Evolutionary conservation across 2,329 filamentous ascomycete genomes (phyloP).

Genomic region (Mycosphaerella arachidis): DNA sequence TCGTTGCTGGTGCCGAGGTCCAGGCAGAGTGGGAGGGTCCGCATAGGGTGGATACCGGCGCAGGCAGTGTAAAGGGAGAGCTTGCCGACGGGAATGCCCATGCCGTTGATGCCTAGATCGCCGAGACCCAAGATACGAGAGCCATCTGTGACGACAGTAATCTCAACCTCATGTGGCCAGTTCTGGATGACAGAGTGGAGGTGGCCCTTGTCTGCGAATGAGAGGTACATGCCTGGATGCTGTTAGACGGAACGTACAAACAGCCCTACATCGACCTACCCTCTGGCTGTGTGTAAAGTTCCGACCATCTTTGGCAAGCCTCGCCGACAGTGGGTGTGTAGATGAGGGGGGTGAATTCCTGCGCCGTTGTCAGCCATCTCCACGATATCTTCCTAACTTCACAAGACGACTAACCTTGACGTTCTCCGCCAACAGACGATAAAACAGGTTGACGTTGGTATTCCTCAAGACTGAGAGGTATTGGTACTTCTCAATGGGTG

Average conservation of each 20-base stretch:
- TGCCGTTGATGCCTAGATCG: slow-evolving; percentile 93
- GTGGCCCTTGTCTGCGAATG: slow-evolving; percentile 87
- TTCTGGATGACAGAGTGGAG: slow-evolving; percentile 84
- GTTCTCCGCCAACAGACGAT: slow-evolving; percentile 74
- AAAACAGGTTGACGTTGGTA: slow-evolving; percentile 77
- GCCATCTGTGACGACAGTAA: slow-evolving; percentile 94
- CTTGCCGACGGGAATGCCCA: slow-evolving; percentile 97
- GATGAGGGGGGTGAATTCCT: slow-evolving; percentile 76
- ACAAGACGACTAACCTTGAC: slow-evolving; percentile 43
- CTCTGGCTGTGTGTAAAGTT: slow-evolving; percentile 91
- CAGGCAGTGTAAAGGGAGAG: slow-evolving; percentile 91
- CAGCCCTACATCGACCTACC: slow-evolving; percentile 43
- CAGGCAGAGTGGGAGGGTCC: slow-evolving; percentile 58
- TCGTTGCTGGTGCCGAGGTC: slow-evolving; percentile 63
- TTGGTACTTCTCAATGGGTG: slow-evolving; percentile 74
- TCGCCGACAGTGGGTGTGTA: slow-evolving; percentile 92
- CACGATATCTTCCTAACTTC: background rate
- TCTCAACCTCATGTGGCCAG: slow-evolving; percentile 92
- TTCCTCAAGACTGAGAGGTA: slow-evolving; percentile 73
- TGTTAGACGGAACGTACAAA: background rate
- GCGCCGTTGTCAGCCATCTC: slow-evolving; percentile 21
- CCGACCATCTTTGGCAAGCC: slow-evolving; percentile 93
- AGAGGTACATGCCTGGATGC: slow-evolving; percentile 71
- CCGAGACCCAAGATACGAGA: slow-evolving; percentile 89
- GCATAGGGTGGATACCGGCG: slow-evolving; percentile 82